Base-by-base conservation (phyloP, 352 stramenopile species). In the Phytophthora pluvialis region DNA sequence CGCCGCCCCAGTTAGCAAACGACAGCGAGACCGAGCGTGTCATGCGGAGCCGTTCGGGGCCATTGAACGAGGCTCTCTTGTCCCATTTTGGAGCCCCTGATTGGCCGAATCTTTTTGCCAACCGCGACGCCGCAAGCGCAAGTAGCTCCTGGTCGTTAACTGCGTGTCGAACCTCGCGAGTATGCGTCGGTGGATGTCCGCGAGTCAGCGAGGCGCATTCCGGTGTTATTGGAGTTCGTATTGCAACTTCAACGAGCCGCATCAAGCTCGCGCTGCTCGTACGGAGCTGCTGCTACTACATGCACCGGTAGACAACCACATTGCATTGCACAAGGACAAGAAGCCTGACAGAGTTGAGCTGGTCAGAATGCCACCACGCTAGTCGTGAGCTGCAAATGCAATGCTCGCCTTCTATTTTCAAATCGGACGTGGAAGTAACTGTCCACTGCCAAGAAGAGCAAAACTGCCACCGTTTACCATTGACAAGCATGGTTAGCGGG, bases 341-440 rank as follows among this genome's bases (percentile, higher is more conserved):
- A 7, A 11, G 7, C 31, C 10, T 7, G 31, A 11, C 10, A 35
- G 7, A 12, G 31, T 11, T 35, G 31, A 35, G 31, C 31, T 35
- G 31, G 7, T 12, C 11, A 35, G 31, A 35, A 35, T 35, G 31
- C 7, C 31, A 21, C 21, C 21, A 21, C 21, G 21, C 21, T 21
- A 21, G 21, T 21, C 21, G 21, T 21, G 21, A 21, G 21, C 21
- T 21, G 21, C 21, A 21, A 21, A 21, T 2, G 21, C 36, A 25
- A 43, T 43, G 18, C 36, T n/a, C 36, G 15, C 7, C 18, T 36
- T 45, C 55, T 63, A 64, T 64, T 58, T 64, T 58, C 16, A 58
- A 43, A 54, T 31, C 11, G 10, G 12, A 16, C 15, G 9, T 36
- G 53, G 40, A 16, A 57, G 31, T 59, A 50, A 60, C 39, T 51